Evolutionary conservation across 1,139 yeast genomes (phyloP).

Genomic region (Wickerhamomyces sp.): DNA sequence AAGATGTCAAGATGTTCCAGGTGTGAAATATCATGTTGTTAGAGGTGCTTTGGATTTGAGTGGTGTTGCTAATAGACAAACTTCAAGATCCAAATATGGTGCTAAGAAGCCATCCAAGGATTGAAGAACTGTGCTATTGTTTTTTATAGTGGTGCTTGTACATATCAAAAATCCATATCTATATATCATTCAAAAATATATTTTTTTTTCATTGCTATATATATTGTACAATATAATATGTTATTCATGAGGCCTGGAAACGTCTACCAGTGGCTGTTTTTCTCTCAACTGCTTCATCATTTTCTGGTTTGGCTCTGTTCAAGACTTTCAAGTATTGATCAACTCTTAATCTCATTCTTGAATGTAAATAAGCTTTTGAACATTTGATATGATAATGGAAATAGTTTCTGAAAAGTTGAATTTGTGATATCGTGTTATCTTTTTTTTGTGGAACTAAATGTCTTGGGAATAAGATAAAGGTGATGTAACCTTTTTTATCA

Average conservation of each 20-base stretch:
- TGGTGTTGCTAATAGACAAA: slow-evolving; percentile 89
- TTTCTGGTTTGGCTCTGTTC: slow-evolving; percentile 96
- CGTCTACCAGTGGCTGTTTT: slow-evolving; percentile 84
- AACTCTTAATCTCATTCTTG: slow-evolving; percentile 95
- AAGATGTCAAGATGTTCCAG: slow-evolving; percentile 96
- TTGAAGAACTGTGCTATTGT: slow-evolving; percentile 20
- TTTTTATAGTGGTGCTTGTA: not conserved
- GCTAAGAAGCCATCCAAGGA: slow-evolving; percentile 75
- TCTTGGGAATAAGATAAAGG: slow-evolving; percentile 65
- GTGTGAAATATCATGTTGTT: slow-evolving; percentile 91
- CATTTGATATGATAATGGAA: slow-evolving; percentile 98
- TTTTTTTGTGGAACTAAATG: slow-evolving; percentile 64
- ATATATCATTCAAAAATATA: not conserved
- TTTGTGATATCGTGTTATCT: slow-evolving; percentile 82
- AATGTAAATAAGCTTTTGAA: slow-evolving; percentile 96
- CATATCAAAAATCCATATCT: slow-evolving; percentile 1
- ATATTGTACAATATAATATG: not conserved
- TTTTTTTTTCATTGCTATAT: not conserved
- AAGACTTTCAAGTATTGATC: slow-evolving; percentile 90
- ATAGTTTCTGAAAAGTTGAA: slow-evolving; percentile 88
- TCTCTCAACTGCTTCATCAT: slow-evolving; percentile 64
- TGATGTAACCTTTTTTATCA: slow-evolving; percentile 66
- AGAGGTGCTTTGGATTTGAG: slow-evolving; percentile 93
- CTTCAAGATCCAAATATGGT: slow-evolving; percentile 91
- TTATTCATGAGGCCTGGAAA: slow-evolving; percentile 30